Conservation (phyloP, 2,329 filamentous ascomycete species). For the Penicillium fuscoglaucum region DNA sequence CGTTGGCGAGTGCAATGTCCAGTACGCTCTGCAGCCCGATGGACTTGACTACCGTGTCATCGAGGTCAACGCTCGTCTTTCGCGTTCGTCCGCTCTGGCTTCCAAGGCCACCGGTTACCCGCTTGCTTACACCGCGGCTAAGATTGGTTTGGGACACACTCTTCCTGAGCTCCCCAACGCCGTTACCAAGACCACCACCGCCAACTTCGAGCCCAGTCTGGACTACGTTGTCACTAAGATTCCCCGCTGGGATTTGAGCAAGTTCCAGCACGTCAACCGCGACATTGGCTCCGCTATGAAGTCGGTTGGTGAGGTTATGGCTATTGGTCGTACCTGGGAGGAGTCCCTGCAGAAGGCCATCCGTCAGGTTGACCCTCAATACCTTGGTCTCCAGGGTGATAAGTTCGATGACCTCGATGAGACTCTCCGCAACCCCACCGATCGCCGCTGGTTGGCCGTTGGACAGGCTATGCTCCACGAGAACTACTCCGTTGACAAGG, state of each 20-base stretch:
- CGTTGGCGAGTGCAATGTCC: constrained; percentile 97
- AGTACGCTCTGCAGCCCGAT: constrained; percentile 95
- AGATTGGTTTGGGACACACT: constrained; percentile 95
- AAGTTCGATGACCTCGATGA: constrained; percentile 91
- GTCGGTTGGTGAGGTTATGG: constrained; percentile 98
- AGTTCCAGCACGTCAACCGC: constrained; percentile 98
- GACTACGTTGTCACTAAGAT: constrained; percentile 99
- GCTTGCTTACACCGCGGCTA: constrained; percentile 93
- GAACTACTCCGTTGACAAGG: constrained; percentile 85
- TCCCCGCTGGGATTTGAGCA: constrained; percentile 94
- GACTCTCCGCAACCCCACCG: constrained; percentile 86
- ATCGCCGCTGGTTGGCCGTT: constrained; percentile 95
- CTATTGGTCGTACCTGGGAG: constrained; percentile 96
- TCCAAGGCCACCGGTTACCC: constrained; percentile 98
- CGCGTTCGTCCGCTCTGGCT: constrained; percentile 91
- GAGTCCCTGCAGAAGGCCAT: constrained; percentile 99
- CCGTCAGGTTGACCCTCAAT: constrained; percentile 90
- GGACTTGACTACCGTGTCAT: constrained; percentile 98
- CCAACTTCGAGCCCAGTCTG: constrained; percentile 96
- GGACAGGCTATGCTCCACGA: constrained; percentile 98
- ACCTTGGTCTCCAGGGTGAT: constrained; percentile 90
- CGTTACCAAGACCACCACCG: constrained; percentile 96
- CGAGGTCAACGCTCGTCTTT: constrained; percentile 97
- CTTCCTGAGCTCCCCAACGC: constrained; percentile 95
- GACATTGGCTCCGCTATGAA: constrained; percentile 99